Evolutionary conservation across 2,329 filamentous ascomycete species (phyloP).

Genomic region (Dothidotthia symphoricarpi): DNA sequence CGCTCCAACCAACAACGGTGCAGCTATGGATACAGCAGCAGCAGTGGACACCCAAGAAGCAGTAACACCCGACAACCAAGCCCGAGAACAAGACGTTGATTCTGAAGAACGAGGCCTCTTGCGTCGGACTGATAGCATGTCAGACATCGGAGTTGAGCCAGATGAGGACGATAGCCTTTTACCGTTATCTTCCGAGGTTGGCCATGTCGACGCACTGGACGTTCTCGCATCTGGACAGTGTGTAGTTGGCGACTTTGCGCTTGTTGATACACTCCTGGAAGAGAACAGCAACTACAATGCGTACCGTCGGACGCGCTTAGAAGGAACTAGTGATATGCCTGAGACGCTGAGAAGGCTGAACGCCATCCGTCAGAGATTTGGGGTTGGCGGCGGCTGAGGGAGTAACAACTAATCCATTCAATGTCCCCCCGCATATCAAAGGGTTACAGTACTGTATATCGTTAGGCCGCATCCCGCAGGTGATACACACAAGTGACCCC

Average conservation of each 20-base stretch:
- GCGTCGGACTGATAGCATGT: constrained; percentile 40
- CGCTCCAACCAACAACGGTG: constrained; percentile 7
- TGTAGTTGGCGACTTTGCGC: constrained; percentile 46
- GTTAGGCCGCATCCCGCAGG: too few relatives aligned
- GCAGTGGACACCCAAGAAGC: constrained; percentile 10
- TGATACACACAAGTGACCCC: too few relatives aligned
- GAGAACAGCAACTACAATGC: constrained; percentile 43
- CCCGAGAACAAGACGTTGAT: constrained; percentile 55
- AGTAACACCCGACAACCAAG: constrained; percentile 11
- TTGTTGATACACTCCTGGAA: constrained; percentile 44
- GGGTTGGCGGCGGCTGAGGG: constrained; percentile 34
- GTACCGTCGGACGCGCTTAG: constrained; percentile 30
- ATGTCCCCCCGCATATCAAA: constrained; percentile 3
- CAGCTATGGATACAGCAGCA: constrained; percentile 3
- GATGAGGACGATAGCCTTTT: constrained; percentile 34
- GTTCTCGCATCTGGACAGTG: constrained; percentile 49
- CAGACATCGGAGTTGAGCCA: constrained; percentile 44
- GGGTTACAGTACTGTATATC: background rate
- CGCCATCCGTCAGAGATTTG: constrained; percentile 34
- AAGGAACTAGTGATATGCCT: constrained; percentile 32
- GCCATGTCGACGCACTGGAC: constrained; percentile 41
- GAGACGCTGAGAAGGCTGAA: constrained; percentile 36
- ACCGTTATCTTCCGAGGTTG: constrained; percentile 27
- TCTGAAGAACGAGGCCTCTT: constrained; percentile 59
- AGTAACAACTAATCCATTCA: background rate